Percentiles rank a stretch among this genome's conserved stretches.
These are phyloP conservation scores for Oropetium thomaeum DNA, from an alignment of 176 grass and related monocot species.

Conservation along the genomic window DNA sequence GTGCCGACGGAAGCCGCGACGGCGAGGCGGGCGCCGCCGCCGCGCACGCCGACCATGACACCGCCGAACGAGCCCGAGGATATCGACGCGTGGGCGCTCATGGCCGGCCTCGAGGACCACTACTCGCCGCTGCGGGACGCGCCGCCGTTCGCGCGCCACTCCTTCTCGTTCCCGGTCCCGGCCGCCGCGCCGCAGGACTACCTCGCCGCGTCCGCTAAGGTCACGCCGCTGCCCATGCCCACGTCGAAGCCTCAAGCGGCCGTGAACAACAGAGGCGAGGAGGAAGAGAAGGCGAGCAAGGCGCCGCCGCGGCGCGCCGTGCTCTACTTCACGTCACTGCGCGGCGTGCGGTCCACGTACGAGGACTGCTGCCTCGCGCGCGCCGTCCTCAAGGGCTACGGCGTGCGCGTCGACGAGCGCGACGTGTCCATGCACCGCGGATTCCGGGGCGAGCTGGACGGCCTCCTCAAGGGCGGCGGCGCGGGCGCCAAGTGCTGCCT, in stretches of 20 bases:
- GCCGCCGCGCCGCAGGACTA: not conserved
- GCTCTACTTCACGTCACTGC: conserved; percentile 91
- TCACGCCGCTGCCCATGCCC: conserved; percentile 36
- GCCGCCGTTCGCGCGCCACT: conserved; percentile 62
- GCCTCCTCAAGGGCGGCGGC: conserved; percentile 23
- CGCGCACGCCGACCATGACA: conserved; percentile 79
- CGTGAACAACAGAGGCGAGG: not conserved
- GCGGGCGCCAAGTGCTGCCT: conserved; percentile 35
- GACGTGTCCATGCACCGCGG: conserved; percentile 91
- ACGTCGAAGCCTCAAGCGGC: too few relatives aligned
- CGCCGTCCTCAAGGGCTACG: conserved; percentile 68
- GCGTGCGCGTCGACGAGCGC: conserved; percentile 76
- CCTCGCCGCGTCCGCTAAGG: conserved; percentile 37
- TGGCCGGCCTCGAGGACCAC: conserved; percentile 75
- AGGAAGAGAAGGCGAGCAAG: conserved; percentile 13
- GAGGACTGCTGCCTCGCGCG: conserved; percentile 77
- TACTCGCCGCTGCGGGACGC: conserved; percentile 40
- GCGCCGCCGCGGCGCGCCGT: conserved; percentile 40
- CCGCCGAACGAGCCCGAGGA: conserved; percentile 90
- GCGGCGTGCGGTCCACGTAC: conserved; percentile 76
- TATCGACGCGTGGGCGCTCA: conserved; percentile 78
- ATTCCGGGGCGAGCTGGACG: conserved; percentile 67
- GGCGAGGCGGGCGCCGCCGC: conserved; percentile 35
- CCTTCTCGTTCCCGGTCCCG: conserved; percentile 74
- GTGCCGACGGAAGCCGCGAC: conserved; percentile 4